phyloP scores from a whole-genome alignment of 208 protist genomes.

The Angomonas ambiguus region DNA sequence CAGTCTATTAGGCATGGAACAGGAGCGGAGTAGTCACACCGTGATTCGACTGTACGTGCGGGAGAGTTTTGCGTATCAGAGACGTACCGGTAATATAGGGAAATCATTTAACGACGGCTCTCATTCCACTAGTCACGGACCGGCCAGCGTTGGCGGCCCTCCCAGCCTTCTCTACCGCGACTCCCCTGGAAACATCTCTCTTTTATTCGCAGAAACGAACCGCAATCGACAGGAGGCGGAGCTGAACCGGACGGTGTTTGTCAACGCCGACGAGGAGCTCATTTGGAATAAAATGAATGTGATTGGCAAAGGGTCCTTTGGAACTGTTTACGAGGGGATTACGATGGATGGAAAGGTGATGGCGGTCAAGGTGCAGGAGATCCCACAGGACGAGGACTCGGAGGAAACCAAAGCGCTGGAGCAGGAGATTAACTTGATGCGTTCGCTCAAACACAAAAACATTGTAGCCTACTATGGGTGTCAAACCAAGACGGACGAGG shows the following conservation, averaged over 20 bases:
- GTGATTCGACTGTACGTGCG: constrained; percentile 81
- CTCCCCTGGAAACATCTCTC: constrained; percentile 24
- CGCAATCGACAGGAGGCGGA: not conserved
- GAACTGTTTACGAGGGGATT: constrained; percentile 88
- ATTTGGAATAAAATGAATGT: constrained; percentile 73
- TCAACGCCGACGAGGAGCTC: constrained; percentile 47
- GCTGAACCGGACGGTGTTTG: constrained; percentile 22
- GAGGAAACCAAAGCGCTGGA: constrained; percentile 56
- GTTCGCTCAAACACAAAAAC: constrained; percentile 73
- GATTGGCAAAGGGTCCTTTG: constrained; percentile 84
- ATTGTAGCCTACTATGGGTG: constrained; percentile 90
- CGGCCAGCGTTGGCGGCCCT: not conserved
- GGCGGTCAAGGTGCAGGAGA: constrained; percentile 87
- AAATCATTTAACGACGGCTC: not conserved
- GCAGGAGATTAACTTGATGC: constrained; percentile 86
- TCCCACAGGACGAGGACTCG: constrained; percentile 48
- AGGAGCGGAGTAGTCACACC: constrained; percentile 30
- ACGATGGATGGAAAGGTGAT: constrained; percentile 77
- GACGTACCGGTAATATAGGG: not conserved
- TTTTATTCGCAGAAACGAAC: constrained; percentile 29
- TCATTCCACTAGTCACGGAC: not conserved
- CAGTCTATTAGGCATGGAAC: not conserved
- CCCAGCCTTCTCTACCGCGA: too few relatives aligned
- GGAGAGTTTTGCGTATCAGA: constrained; percentile 44
- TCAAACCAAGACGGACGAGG: constrained; percentile 47